Percentiles rank a stretch among this genome's conserved stretches.
These are phyloP conservation scores for Aegilops bicornis DNA, from an alignment of 176 grass and related monocot species.

Conservation along the genomic window DNA sequence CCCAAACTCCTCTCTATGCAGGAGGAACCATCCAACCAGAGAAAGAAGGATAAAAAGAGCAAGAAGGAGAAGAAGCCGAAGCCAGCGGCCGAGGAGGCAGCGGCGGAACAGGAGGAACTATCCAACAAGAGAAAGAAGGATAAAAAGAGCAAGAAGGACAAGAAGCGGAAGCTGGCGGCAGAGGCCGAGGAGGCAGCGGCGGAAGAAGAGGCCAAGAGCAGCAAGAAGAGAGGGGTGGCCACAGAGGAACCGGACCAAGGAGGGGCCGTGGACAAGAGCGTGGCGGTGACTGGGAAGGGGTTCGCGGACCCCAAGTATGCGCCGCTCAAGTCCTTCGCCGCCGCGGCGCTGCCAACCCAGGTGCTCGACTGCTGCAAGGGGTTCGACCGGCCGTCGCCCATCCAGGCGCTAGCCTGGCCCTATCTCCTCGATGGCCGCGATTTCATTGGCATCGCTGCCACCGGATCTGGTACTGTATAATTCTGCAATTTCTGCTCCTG, in stretches of 20 bases:
- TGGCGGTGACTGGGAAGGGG: constrained; percentile 68
- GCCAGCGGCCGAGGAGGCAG: background rate
- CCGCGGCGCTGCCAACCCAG: constrained; percentile 58
- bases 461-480: constrained; percentile 69
- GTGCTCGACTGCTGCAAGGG: constrained; percentile 85
- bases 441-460: constrained; percentile 92
- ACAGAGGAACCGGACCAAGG: background rate
- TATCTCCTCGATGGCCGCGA: constrained; percentile 83
- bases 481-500: background rate
- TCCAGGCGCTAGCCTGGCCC: constrained; percentile 88
- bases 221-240: constrained; percentile 20
- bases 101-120: constrained; percentile 7
- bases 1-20: constrained; percentile 22
- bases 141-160: constrained; percentile 54
- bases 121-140: constrained; percentile 32
- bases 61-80: constrained; percentile 64
- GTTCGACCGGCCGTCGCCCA: constrained; percentile 74
- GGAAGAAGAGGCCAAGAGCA: constrained; percentile 21
- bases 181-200: constrained; percentile 11
- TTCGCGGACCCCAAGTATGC: constrained; percentile 61
- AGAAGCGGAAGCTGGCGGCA: constrained; percentile 48
- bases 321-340: constrained; percentile 60
- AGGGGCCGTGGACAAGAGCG: constrained; percentile 18
- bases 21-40: constrained; percentile 14
- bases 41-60: constrained; percentile 45